These are phyloP conservation scores for Chrysophaeum taylorii DNA, from an alignment of 352 stramenopile genomes.

Conservation along the genomic window DNA sequence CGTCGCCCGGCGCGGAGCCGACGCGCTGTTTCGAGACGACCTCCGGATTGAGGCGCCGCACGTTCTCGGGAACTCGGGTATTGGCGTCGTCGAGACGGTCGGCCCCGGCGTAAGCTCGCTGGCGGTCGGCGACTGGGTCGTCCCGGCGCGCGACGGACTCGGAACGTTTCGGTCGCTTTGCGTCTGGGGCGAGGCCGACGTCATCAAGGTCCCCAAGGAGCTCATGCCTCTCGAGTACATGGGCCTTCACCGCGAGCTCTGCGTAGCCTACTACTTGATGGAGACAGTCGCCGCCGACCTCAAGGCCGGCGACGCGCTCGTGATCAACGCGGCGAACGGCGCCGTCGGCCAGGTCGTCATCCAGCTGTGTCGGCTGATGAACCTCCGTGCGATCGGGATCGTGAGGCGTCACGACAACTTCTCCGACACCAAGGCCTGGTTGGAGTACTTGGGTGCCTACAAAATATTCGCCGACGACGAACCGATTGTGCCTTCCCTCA, in stretches of 20 bases:
- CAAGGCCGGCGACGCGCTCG: conserved; percentile 3
- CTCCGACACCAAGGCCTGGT: conserved; percentile 6
- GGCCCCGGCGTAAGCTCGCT: neutral
- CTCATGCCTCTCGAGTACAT: conserved; percentile 13
- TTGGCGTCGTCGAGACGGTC: conserved; percentile 8
- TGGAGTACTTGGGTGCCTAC: neutral
- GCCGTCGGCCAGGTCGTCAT: conserved; percentile 12
- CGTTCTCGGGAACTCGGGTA: neutral
- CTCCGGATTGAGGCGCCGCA: neutral
- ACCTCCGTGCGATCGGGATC: neutral
- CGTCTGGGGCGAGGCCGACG: neutral
- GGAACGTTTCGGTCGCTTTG: neutral
- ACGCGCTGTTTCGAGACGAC: neutral
- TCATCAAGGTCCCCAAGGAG: neutral
- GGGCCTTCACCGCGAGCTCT: neutral
- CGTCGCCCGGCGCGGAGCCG: neutral
- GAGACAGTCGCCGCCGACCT: conserved; percentile 6
- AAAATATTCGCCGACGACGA: no score
- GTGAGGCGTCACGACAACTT: neutral
- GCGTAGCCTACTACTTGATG: conserved; percentile 6
- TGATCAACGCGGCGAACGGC: conserved; percentile 6
- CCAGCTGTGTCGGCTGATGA: conserved; percentile 7
- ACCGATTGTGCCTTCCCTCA: neutral
- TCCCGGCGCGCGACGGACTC: neutral
- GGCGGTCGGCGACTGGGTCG: conserved; percentile 5